Evolutionary conservation across 345 rosid genomes (phyloP), one percentile per base, ranked within the genome.

Genomic region (Isatis tinctoria): DNA sequence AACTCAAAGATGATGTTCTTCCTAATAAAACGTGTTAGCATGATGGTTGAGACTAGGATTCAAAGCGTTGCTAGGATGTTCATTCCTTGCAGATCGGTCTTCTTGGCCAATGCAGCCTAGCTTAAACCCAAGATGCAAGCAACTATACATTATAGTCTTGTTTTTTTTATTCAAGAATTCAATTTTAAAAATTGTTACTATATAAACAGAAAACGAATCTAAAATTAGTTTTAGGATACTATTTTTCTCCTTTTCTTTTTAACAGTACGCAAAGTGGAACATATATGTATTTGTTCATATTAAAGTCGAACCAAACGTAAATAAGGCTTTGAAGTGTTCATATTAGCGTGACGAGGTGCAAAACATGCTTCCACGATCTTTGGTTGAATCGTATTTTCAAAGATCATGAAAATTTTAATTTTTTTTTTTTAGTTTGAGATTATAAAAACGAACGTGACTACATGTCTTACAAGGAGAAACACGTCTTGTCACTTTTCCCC

Each of bases 351-450:
- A 53, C 24, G 52, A 33, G 18, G 16, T 7, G 37, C 11, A 68
- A 69, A 76, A 76, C 80, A 77, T 77, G 76, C 73, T 65, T 77
- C 76, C 80, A 71, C 73, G 73, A 65, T 60, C 41, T 39, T 65
- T 58, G 73, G 61, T 65, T 69, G 27, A 39, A 54, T n/a, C 17
- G 6, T 44, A 30, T 43, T 18, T 56, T 18, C 2, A 8, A 5
- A 13, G 4, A 7, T 40, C 28, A 35, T 40, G 45, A 64, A 36
- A 27, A 11, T 10, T 18, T 6, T 5, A 20, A 2, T 16, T 1
- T 11, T 5, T 2, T 2, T 51, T 52, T 13, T 14, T 8, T 2
- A 14, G 26, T 30, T 8, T 5, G 30, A 40, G n/a, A 30, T 27
- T 17, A 8, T 3, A 28, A 12, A 47, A 45, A 47, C n/a, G 48